Evolutionary conservation across 1,139 yeast species (phyloP).

Genomic region (Blastobotrys ciferrii): DNA sequence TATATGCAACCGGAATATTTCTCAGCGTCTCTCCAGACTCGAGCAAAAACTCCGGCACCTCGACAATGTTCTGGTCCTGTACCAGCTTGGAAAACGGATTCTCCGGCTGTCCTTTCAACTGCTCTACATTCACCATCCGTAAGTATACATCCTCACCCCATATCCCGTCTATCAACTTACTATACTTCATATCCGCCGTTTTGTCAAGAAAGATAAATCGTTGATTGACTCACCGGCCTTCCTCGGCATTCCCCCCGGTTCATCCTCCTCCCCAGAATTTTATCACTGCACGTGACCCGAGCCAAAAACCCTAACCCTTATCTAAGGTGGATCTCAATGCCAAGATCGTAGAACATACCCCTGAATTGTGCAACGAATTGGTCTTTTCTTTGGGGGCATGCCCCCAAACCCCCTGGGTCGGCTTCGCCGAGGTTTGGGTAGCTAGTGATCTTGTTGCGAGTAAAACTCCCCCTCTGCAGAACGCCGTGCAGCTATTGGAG

Average conservation of each 20-base stretch:
- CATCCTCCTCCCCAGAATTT: too few species aligned
- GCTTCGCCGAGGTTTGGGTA: too few species aligned
- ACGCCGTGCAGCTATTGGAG: too few species aligned
- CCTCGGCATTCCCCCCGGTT: slow-evolving; percentile 2
- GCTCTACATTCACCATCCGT: slow-evolving; percentile 20
- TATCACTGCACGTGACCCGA: slow-evolving; percentile 1
- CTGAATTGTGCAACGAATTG: too few species aligned
- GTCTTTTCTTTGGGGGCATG: too few species aligned
- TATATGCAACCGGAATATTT: slow-evolving; percentile 89
- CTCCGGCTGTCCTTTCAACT: slow-evolving; percentile 44
- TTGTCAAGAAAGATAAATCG: slow-evolving; percentile 1
- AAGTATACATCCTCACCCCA: not conserved
- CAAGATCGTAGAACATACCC: too few species aligned
- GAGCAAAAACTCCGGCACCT: slow-evolving; percentile 69
- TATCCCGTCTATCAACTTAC: too few species aligned
- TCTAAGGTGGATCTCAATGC: too few species aligned
- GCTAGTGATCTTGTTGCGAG: too few species aligned
- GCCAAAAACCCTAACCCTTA: not conserved
- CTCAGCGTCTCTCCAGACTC: slow-evolving; percentile 78
- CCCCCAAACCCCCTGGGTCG: too few species aligned
- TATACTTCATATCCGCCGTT: not conserved
- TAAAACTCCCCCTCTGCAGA: too few species aligned
- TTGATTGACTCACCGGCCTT: not conserved
- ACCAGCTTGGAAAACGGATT: slow-evolving; percentile 77
- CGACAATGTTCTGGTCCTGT: slow-evolving; percentile 74